Percentiles rank a stretch among this genome's conserved stretches.
phyloP scores from a whole-genome alignment of 495 filamentous ascomycete genomes.

The Aspergillus wentii region DNA sequence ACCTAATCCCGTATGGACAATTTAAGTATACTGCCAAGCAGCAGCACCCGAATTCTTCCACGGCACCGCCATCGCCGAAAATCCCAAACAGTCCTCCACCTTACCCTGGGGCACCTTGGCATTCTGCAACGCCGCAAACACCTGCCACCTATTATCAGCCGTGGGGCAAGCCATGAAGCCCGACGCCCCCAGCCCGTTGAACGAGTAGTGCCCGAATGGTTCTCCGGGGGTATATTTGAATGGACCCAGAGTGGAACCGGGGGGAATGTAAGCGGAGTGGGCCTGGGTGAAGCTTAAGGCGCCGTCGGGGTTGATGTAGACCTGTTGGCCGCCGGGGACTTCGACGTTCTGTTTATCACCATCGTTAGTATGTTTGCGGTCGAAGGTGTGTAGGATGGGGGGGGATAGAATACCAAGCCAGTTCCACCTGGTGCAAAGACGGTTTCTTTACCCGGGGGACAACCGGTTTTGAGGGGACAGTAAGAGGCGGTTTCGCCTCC shows the following conservation, averaged over 20 bases:
- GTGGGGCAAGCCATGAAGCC: constrained; percentile 45
- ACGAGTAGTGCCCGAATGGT: constrained; percentile 24
- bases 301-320: constrained; percentile 55
- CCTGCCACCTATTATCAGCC: constrained; percentile 29
- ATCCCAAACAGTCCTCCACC: constrained; percentile 35
- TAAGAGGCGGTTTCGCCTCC: constrained; percentile 34
- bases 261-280: constrained; percentile 53
- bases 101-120: constrained; percentile 34
- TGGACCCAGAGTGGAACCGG: constrained; percentile 42
- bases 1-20: too few relatives aligned
- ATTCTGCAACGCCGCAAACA: constrained; percentile 34
- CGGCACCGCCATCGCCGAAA: constrained; percentile 27
- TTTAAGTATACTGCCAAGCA: constrained; percentile 43
- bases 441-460: constrained; percentile 41
- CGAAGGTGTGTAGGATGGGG: neutral
- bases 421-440: constrained; percentile 33
- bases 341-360: constrained; percentile 36
- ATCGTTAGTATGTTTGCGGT: too few relatives aligned
- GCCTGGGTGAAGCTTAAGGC: constrained; percentile 55
- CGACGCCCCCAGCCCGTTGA: constrained; percentile 23
- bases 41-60: constrained; percentile 18
- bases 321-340: constrained; percentile 62
- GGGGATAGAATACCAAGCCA: constrained; percentile 25
- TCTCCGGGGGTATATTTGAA: constrained; percentile 31
- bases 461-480: constrained; percentile 40